Base-by-base conservation (phyloP, 805 yeast genomes). In the Metschnikowia matae region DNA sequence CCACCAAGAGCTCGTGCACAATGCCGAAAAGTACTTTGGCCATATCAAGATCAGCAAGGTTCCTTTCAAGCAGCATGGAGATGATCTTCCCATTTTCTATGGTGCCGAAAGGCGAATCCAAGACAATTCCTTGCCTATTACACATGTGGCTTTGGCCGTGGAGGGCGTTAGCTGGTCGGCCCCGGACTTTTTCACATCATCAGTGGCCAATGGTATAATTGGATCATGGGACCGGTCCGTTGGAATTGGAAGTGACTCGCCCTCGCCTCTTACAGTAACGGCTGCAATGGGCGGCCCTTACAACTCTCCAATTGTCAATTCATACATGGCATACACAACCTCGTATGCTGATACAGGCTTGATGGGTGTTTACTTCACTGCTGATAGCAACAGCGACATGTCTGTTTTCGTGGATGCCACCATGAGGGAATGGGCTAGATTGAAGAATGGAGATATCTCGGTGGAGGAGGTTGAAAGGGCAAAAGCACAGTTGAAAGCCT, bases 131-230 rank as follows among this genome's bases (percentile, higher is more conserved):
- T 71, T 94, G 62, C 96, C 97, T 32, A 83, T 83, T 6, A 90
- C 97, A 1, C 95, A 94, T 69, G 81, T 91, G 49, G 99, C 97
- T 4, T 72, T 94, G 48, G 94, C 97, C 11, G 85, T 94, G n/a
- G 98, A 94, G 74, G 98, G 99, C 60, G 97, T 91, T 21, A 85
- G 96, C 36, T 94, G 99, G 99, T 85, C 87, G 35, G 89, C 94
- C 2, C 89, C 95, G 10, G 97, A 94, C 67, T 94, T 91, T 71
- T 91, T 90, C 75, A 86, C 95, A 17, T 97, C 96, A 0, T 78
- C 95, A 37, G 96, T 92, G 1, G 95, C 97, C 6, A 97, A 94
- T 73, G 97, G 98, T 10, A 86, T 94, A 51, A 85, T 94, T 41
- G 99, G 99, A 36, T 88, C 90, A 62, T 94, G 98, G 98, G 98